These are phyloP conservation scores for Salix koriyanagi DNA, from an alignment of 345 rosid genomes.

Conservation along the genomic window DNA sequence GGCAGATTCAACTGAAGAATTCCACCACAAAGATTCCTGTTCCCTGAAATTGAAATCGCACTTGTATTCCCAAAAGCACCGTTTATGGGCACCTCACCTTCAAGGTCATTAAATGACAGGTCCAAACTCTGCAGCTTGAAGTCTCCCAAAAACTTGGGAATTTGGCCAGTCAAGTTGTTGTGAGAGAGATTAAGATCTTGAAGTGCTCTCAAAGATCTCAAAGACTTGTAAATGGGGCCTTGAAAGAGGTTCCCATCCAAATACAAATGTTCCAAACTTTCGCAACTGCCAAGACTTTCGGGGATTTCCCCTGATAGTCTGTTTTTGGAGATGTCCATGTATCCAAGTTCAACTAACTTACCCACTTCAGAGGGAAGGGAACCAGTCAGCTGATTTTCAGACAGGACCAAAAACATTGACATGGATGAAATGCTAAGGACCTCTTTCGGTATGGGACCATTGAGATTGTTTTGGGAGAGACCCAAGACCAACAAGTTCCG, in stretches of 20 bases:
- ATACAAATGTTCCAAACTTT: not conserved
- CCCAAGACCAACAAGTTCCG: not conserved
- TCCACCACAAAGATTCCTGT: conserved; percentile 13
- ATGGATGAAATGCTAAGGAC: conserved; percentile 13
- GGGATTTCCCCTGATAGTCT: conserved; percentile 16
- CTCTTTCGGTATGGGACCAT: conserved; percentile 6
- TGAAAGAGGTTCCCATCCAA: conserved; percentile 3
- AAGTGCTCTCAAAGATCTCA: conserved; percentile 7
- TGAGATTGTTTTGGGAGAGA: conserved; percentile 3
- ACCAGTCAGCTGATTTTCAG: not conserved
- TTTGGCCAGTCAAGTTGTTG: conserved; percentile 8
- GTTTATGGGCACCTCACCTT: conserved; percentile 6
- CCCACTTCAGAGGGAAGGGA: conserved; percentile 7
- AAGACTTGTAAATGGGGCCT: not conserved
- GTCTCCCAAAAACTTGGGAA: not conserved
- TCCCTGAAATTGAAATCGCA: not conserved
- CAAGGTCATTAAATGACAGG: conserved; percentile 13
- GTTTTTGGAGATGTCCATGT: not conserved
- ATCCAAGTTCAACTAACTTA: not conserved
- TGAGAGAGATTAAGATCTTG: not conserved
- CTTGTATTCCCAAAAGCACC: conserved; percentile 14
- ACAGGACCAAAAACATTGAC: not conserved
- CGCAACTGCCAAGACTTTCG: not conserved
- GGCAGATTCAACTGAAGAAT: not conserved
- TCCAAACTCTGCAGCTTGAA: not conserved